Evolutionary conservation across 2,329 filamentous ascomycete genomes (phyloP).

Genomic region (Neofusicoccum ribis): DNA sequence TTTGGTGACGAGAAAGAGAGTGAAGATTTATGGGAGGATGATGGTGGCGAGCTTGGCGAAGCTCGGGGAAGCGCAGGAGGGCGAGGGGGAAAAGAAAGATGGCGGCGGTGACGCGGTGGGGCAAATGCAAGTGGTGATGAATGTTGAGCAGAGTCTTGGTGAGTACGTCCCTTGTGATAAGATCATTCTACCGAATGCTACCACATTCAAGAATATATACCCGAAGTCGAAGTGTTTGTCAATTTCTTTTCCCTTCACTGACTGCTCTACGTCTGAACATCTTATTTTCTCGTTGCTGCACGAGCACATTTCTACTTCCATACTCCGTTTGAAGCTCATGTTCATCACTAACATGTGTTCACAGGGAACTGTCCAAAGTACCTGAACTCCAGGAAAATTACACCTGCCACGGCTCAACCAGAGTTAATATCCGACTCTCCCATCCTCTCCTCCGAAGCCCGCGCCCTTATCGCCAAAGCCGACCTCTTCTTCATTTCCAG

Average conservation of each 20-base stretch:
- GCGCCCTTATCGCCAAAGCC: slow-evolving; percentile 61
- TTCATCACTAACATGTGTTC: not conserved
- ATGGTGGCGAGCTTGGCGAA: slow-evolving; percentile 59
- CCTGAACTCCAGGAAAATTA: slow-evolving; percentile 70
- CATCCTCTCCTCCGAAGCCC: slow-evolving; percentile 54
- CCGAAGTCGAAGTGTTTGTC: no score
- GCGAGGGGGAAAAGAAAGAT: slow-evolving; percentile 26
- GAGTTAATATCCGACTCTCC: slow-evolving; percentile 50
- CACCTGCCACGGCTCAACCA: slow-evolving; percentile 56
- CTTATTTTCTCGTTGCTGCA: not conserved
- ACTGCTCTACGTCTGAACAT: no score
- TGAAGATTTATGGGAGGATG: slow-evolving; percentile 73
- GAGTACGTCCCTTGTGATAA: slow-evolving; percentile 24
- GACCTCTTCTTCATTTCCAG: slow-evolving; percentile 81
- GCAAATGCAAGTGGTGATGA: slow-evolving; percentile 62
- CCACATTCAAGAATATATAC: no score
- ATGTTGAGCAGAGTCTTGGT: slow-evolving; percentile 69
- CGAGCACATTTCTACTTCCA: not conserved
- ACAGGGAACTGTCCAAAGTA: slow-evolving; percentile 84
- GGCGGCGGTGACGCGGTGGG: slow-evolving; percentile 26
- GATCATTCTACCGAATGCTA: no score
- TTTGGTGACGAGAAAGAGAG: slow-evolving; percentile 65
- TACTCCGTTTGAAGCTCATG: not conserved
- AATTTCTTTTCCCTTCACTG: no score
- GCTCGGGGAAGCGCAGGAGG: slow-evolving; percentile 32